Conservation (phyloP, 2,329 filamentous ascomycete species). For the Paraphaeosphaeria minitans region DNA sequence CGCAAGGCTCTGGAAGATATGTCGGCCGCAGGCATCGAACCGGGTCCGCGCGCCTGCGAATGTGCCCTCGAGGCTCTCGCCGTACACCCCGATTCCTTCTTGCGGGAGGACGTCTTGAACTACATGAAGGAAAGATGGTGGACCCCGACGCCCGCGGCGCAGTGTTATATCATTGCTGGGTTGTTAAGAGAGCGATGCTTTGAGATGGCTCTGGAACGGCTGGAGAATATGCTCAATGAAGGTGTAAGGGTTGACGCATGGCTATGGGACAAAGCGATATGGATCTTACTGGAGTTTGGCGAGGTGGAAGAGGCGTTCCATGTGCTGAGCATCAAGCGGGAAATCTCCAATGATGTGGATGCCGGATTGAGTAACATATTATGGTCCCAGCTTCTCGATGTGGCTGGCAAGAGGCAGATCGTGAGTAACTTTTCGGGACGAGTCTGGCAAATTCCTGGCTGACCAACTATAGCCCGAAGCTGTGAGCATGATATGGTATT, state of each 20-base stretch:
- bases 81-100: slow-evolving; percentile 82
- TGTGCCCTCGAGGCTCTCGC: slow-evolving; percentile 73
- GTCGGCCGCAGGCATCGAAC: slow-evolving; percentile 62
- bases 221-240: slow-evolving; percentile 69
- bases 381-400: slow-evolving; percentile 76
- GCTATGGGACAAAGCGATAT: slow-evolving; percentile 79
- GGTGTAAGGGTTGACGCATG: slow-evolving; percentile 66
- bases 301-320: slow-evolving; percentile 79
- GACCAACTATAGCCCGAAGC: slow-evolving; percentile 59
- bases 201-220: slow-evolving; percentile 74
- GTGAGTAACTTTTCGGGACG: slow-evolving; percentile 35
- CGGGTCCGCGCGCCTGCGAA: slow-evolving; percentile 72
- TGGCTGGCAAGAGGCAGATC: slow-evolving; percentile 68
- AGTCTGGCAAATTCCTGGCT: slow-evolving; percentile 8
- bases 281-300: slow-evolving; percentile 70
- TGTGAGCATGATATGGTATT: slow-evolving; percentile 73
- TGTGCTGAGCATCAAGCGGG: slow-evolving; percentile 63
- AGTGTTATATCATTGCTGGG: slow-evolving; percentile 72
- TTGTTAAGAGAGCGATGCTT: slow-evolving; percentile 81
- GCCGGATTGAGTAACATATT: slow-evolving; percentile 56
- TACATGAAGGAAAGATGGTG: slow-evolving; percentile 79
- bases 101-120: slow-evolving; percentile 72
- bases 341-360: slow-evolving; percentile 39
- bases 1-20: slow-evolving; percentile 73
- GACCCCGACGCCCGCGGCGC: slow-evolving; percentile 63